Evolutionary conservation across 768 basidiomycete species (phyloP), one percentile per base, ranked within the genome.

Genomic region (Rhizopogon rudus): DNA sequence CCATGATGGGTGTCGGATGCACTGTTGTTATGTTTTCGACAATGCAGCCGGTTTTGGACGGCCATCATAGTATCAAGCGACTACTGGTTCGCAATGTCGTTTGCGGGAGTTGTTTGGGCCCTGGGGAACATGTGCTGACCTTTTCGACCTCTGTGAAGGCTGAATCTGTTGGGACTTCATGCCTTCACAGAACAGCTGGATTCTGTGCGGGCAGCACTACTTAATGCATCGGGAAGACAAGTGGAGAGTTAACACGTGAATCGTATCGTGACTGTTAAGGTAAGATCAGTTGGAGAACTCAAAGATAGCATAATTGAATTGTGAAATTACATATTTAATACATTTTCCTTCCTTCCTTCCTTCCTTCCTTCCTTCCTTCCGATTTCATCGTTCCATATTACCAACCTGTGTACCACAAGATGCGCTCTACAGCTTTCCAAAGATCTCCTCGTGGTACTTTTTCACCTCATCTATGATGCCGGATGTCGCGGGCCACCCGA

Each of bases 401-500:
- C 14, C 20, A 49, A 48, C n/a, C 12, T 5, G 46, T 20, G 31
- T 13, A 13, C 33, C 35, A 37, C 33, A 35, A 40, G 33, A 37
- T 14, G 20, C 3, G 33, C 17, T 48, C 35, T 49, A 49, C 25
- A 67, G 44, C 46, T 60, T 69, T 4, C 2, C 33, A 6, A 61
- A 10, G 4, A 70, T 53, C 13, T 58, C 58, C 3, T 52, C 10
- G 9, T 69, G 59, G 37, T 63, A 68, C 1, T 39, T 52, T 51
- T 63, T 61, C 8, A 70, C 53, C 0, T 68, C 65, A 1, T 68
- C 67, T 58, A 59, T 51, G 10, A 52, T 20, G 0, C 58, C 52
- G 1, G 45, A 55, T 57, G 61, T 22, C n/a, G 61, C 45, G 2
- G 67, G 67, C 96, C 96, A 98, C 16, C 81, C 83, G 53, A 98